Conservation (phyloP, 1,284 basidiomycete genomes). For the Moesziomyces parantarcticus region DNA sequence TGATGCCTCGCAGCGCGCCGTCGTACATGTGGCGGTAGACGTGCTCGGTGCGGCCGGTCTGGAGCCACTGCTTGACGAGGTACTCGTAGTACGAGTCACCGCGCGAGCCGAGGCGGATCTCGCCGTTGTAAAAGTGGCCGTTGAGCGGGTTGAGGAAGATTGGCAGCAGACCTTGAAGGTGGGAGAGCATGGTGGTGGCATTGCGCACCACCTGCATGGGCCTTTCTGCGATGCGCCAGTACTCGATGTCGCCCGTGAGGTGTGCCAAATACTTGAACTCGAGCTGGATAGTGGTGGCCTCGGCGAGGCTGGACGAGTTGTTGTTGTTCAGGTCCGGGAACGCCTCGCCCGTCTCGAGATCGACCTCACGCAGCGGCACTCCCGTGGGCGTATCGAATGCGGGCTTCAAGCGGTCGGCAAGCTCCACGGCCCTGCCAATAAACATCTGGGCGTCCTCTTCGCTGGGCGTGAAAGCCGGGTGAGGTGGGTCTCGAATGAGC, state of each 20-base stretch:
- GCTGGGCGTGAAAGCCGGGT: conserved; percentile 37
- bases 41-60: conserved; percentile 75
- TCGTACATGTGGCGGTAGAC: conserved; percentile 91
- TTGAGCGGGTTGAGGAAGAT: conserved; percentile 79
- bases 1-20: conserved; percentile 82
- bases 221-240: conserved; percentile 82
- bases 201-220: conserved; percentile 60
- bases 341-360: conserved; percentile 77
- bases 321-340: conserved; percentile 76
- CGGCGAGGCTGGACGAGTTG: conserved; percentile 79
- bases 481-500: conserved; percentile 54
- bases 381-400: conserved; percentile 79
- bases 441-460: conserved; percentile 59
- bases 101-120: conserved; percentile 88
- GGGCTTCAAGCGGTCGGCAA: conserved; percentile 85
- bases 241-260: conserved; percentile 79
- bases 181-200: conserved; percentile 25
- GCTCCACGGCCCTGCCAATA: conserved; percentile 72
- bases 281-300: conserved; percentile 64
- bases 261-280: conserved; percentile 84
- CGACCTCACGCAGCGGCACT: conserved; percentile 82
- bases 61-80: conserved; percentile 73
- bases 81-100: conserved; percentile 97
- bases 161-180: conserved; percentile 80
- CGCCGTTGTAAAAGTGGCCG: conserved; percentile 78